A percentile compares a stretch with the other conserved stretches of the same genome.
These are phyloP conservation scores for Phoenix dactylifera DNA, from an alignment of 176 grass and related monocot genomes.

Conservation along the genomic window DNA sequence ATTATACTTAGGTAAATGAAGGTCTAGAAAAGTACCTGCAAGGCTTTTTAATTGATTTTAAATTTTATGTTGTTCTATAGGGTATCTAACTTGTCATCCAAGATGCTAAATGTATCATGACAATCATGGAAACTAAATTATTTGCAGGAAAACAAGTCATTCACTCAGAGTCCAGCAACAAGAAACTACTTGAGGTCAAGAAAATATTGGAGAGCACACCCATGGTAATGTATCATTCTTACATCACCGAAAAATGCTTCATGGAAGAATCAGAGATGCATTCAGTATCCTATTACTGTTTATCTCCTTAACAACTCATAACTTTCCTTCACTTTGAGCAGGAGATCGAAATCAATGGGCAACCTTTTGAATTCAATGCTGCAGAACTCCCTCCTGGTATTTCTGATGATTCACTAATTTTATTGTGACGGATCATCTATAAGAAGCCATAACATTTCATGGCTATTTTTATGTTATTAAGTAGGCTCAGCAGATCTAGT, in stretches of 20 bases:
- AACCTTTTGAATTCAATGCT: slow-evolving; percentile 35
- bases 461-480: too few species aligned
- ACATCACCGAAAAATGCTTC: neutral
- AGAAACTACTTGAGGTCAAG: slow-evolving; percentile 74
- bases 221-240: slow-evolving; percentile 27
- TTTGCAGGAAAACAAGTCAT: slow-evolving; percentile 68
- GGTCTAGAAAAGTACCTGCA: too few species aligned
- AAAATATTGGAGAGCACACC: slow-evolving; percentile 45
- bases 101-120: too few species aligned
- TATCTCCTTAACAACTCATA: neutral
- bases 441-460: neutral
- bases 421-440: neutral
- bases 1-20: too few species aligned
- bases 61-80: too few species aligned
- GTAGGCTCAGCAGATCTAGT: too few species aligned
- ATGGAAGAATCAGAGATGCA: neutral
- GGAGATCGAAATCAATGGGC: slow-evolving; percentile 42
- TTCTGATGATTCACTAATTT: neutral
- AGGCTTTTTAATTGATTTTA: too few species aligned
- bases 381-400: slow-evolving; percentile 20
- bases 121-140: neutral
- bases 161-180: slow-evolving; percentile 77
- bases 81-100: too few species aligned
- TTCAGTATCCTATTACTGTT: neutral
- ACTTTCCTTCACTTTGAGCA: slow-evolving; percentile 15